Conservation (phyloP, 371 early-diverging fungal genomes). For the Rhizopus sp. region DNA sequence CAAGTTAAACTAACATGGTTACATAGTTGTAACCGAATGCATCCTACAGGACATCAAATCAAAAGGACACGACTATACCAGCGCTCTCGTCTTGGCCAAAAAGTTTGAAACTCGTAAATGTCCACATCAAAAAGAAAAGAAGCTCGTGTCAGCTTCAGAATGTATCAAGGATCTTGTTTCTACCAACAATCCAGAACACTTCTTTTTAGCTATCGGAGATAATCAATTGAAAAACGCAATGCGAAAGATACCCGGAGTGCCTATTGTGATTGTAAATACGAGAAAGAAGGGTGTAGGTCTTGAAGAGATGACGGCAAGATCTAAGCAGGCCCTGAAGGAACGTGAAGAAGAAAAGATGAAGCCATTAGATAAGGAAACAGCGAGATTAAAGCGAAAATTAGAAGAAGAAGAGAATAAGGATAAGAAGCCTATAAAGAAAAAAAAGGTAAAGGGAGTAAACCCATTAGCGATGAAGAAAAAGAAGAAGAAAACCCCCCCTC, state of each 20-base stretch:
- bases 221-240: constrained; percentile 63
- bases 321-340: constrained; percentile 11
- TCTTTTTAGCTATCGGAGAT: constrained; percentile 84
- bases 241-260: constrained; percentile 79
- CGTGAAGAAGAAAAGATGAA: constrained; percentile 52
- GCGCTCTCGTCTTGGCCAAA: constrained; percentile 63
- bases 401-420: constrained; percentile 10
- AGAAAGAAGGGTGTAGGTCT: constrained; percentile 48
- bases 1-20: neutral
- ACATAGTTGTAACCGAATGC: constrained; percentile 81
- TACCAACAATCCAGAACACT: constrained; percentile 72
- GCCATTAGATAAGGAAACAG: constrained; percentile 51
- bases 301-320: constrained; percentile 68
- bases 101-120: constrained; percentile 80
- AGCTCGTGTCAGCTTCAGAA: constrained; percentile 65
- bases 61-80: constrained; percentile 60
- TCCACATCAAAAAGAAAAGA: constrained; percentile 54
- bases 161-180: constrained; percentile 80
- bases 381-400: constrained; percentile 47
- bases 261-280: constrained; percentile 81
- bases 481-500: constrained; percentile 49
- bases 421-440: constrained; percentile 20
- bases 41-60: constrained; percentile 70
- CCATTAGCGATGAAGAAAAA: constrained; percentile 86
- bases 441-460: constrained; percentile 75